Conservation (phyloP, 345 rosid genomes). For the Geranium rotundifolium region DNA sequence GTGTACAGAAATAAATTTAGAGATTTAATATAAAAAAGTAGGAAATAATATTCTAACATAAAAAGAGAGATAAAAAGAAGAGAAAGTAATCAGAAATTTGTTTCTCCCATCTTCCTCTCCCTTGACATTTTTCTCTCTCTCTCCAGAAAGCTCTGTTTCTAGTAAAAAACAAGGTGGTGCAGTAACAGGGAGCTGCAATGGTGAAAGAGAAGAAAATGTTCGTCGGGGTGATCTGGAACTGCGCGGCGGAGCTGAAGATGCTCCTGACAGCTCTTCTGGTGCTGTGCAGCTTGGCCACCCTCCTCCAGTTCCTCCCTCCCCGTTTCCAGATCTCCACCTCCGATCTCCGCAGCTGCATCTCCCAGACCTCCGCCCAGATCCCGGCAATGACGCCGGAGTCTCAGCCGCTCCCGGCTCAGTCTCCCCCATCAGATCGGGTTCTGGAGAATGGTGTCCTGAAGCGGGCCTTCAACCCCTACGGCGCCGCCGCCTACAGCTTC, state of each 20-base stretch:
- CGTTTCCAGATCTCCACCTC: slow-evolving; percentile 62
- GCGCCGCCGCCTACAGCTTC: slow-evolving; percentile 75
- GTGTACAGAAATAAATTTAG: too few relatives aligned
- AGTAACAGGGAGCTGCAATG: neutral
- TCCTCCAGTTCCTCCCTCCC: slow-evolving; percentile 66
- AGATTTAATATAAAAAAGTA: too few relatives aligned
- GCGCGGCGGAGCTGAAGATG: slow-evolving; percentile 57
- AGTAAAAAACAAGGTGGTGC: too few relatives aligned
- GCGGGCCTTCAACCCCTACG: slow-evolving; percentile 55
- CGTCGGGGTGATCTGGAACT: slow-evolving; percentile 48
- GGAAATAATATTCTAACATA: too few relatives aligned
- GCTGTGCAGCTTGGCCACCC: slow-evolving; percentile 51
- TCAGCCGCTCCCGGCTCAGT: too few relatives aligned
- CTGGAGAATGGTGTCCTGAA: slow-evolving; percentile 37
- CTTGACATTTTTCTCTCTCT: too few relatives aligned
- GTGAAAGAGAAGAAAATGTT: slow-evolving; percentile 38
- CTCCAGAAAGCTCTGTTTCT: too few relatives aligned
- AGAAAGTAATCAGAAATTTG: too few relatives aligned
- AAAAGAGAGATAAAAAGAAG: too few relatives aligned
- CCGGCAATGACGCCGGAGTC: too few relatives aligned
- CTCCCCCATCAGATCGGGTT: slow-evolving; percentile 22
- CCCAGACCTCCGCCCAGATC: slow-evolving; percentile 14
- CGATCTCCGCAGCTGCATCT: slow-evolving; percentile 29
- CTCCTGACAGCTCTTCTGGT: slow-evolving; percentile 45
- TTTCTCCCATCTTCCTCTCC: too few relatives aligned